phyloP scores from a whole-genome alignment of 176 grass and related monocot species.

The Hyparrhenia diplandra region DNA sequence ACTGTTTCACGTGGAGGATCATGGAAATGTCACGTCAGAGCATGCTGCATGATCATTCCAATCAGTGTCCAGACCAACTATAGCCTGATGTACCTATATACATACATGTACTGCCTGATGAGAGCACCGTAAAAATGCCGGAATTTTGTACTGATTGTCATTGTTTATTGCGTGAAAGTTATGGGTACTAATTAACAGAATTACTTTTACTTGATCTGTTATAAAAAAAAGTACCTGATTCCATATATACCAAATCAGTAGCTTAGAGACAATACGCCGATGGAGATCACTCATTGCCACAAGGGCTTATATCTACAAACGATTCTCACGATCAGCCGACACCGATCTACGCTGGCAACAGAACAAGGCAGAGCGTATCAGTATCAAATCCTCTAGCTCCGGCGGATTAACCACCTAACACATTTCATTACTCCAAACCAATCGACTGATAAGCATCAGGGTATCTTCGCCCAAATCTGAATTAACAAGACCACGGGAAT shows the following conservation, averaged over 20 bases:
- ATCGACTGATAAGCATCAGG: neutral
- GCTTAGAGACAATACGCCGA: neutral
- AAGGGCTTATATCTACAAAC: neutral
- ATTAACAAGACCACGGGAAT: neutral
- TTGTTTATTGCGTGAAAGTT: neutral
- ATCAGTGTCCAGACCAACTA: neutral
- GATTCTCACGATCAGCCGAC: slow-evolving; percentile 7
- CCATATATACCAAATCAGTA: neutral
- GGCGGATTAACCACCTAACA: neutral
- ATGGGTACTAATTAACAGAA: neutral
- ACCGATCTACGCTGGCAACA: slow-evolving; percentile 7
- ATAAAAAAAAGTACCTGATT: neutral
- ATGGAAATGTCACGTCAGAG: slow-evolving; percentile 2
- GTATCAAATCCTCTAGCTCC: slow-evolving; percentile 25
- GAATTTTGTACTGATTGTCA: neutral
- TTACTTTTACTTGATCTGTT: neutral
- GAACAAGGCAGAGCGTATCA: neutral
- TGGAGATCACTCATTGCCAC: neutral
- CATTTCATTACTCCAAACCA: neutral
- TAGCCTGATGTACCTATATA: neutral
- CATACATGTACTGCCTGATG: neutral
- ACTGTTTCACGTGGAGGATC: slow-evolving; percentile 22
- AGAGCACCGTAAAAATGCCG: neutral
- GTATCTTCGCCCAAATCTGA: neutral
- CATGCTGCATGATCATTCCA: slow-evolving; percentile 18